Evolutionary conservation across 352 stramenopile genomes (phyloP), one percentile per base, ranked within the genome.

Genomic region (Pythium phragmitis): DNA sequence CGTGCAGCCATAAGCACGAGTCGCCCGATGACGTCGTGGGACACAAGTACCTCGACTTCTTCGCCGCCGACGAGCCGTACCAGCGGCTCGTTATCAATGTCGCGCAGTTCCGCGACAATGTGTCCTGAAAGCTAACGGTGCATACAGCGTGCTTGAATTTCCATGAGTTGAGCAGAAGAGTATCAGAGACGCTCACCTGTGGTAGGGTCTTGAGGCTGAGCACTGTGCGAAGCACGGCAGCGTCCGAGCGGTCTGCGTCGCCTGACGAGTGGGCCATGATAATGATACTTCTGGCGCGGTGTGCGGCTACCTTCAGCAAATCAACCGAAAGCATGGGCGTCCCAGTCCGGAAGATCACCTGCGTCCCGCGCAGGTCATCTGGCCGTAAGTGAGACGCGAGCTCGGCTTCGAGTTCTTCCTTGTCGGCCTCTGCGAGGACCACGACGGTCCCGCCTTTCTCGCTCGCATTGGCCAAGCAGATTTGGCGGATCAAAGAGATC

Each of bases 1-100:
- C 88, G 68, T 13, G 87, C 84, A 45, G 87, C 91, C 81, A 95
- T 94, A 21, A 96, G 62, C 42, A 96, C 89, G 7, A 97, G 65
- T 12, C 87, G 80, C 0, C 89, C 88, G 47, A 97, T 95, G n/a
- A 96, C 82, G 60, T 96, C 88, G 52, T 96, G 85, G 1, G 85
- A 94, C 14, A 95, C 88, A 3, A 96, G 51, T 3, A 91, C 92
- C 57, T 97, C 88, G 2, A 95, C 78, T 12, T 85, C 72, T 42
- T 93, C 73, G 17, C 84, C 84, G 3, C 82, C 88, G 16, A 96
- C 87, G 11, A 96, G 75, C 17, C 79, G 58, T 19, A 96, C 71
- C 23, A 96, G 63, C 16, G 85, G 77, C 17, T 92, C 77, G 61
- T 96, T 97, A 67, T 97, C 89, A 16, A 96, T 84, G 56, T 97